Percentiles rank a stretch among this genome's conserved stretches.
Evolutionary conservation across 352 stramenopile species (phyloP).

Genomic region (Phytophthora citricola): DNA sequence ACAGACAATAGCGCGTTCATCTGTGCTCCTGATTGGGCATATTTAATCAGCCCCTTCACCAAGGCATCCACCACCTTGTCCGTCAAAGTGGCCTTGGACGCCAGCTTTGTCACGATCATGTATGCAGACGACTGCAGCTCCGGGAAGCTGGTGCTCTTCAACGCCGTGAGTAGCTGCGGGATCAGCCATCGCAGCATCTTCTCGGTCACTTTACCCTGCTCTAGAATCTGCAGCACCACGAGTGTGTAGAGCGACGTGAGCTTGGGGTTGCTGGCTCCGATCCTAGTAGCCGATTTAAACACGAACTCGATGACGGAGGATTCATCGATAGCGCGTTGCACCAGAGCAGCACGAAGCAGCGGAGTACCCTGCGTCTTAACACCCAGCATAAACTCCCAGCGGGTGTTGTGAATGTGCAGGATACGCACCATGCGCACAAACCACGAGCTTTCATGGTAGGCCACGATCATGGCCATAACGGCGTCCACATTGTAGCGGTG

Average conservation of each 20-base stretch:
- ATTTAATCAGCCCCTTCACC: slow-evolving; percentile 81
- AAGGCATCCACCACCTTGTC: slow-evolving; percentile 77
- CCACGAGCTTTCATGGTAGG: slow-evolving; percentile 87
- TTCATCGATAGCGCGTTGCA: slow-evolving; percentile 79
- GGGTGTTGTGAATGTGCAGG: slow-evolving; percentile 78
- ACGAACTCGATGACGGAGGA: slow-evolving; percentile 81
- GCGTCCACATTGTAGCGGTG: slow-evolving; percentile 89
- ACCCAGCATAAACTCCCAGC: slow-evolving; percentile 84
- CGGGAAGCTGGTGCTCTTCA: slow-evolving; percentile 70
- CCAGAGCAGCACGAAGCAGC: slow-evolving; percentile 69
- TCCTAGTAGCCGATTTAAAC: slow-evolving; percentile 63
- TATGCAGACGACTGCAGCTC: slow-evolving; percentile 86
- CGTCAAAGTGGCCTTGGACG: slow-evolving; percentile 79
- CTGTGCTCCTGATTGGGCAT: slow-evolving; percentile 67
- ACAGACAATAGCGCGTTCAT: slow-evolving; percentile 81
- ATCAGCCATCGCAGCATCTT: slow-evolving; percentile 81
- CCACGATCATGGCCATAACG: slow-evolving; percentile 82
- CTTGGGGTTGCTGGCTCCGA: slow-evolving; percentile 74
- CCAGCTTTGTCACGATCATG: slow-evolving; percentile 87
- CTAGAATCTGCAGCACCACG: slow-evolving; percentile 82
- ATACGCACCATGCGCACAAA: slow-evolving; percentile 89
- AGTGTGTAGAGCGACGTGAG: slow-evolving; percentile 89
- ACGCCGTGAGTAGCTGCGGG: slow-evolving; percentile 71
- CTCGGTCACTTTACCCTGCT: slow-evolving; percentile 68
- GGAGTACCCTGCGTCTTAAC: slow-evolving; percentile 78